Evolutionary conservation across 2,329 filamentous ascomycete species (phyloP), one percentile per base, ranked within the genome.

Genomic region (Cladophialophora yegresii): DNA sequence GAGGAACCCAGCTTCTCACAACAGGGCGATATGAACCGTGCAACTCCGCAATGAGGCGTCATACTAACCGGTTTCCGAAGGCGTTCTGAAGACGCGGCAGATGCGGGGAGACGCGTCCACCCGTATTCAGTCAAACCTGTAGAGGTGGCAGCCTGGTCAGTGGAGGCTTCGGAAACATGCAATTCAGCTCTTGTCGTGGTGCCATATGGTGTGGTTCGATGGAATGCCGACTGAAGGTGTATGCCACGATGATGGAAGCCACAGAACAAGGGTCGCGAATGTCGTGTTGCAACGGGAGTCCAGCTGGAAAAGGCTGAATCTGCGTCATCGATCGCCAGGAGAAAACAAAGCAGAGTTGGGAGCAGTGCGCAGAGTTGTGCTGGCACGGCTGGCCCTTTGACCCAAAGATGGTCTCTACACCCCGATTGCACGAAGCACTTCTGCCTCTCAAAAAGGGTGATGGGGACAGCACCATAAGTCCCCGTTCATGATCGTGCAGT

Each of bases 51-150:
- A 49, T 16, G 6, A 40, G 23, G 40, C 2, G 26, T 13, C 12
- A 22, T 16, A 23, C 54, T 63, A 58, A 63, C 61, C 61, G 20
- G 32, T 51, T 63, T 54, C n/a, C 61, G 61, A 30, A 63, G 61
- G 61, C 49, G 61, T 63, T 63, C 47, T 54, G 26, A 53, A 33
- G 20, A 12, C 8, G 51, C 2, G 23, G 40, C 28, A 12, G 22
- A 43, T 49, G 30, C 55, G 55, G 30, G 26, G 20, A 50, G 47
- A 50, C 47, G 47, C 20, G 47, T 26, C 47, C 47, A 1, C 2
- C 47, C 47, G 0, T 3, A 4, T 16, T 7, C 22, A 26, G 8
- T 43, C 36, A n/a, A 16, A 13, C n/a, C 36, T 50, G 47, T 50
- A 9, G 10, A 20, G 10, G 2, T 50, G 9, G 20, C 13, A 4